Evolutionary conservation across 2,329 filamentous ascomycete genomes (phyloP).

Genomic region (Juglanconis sp.): DNA sequence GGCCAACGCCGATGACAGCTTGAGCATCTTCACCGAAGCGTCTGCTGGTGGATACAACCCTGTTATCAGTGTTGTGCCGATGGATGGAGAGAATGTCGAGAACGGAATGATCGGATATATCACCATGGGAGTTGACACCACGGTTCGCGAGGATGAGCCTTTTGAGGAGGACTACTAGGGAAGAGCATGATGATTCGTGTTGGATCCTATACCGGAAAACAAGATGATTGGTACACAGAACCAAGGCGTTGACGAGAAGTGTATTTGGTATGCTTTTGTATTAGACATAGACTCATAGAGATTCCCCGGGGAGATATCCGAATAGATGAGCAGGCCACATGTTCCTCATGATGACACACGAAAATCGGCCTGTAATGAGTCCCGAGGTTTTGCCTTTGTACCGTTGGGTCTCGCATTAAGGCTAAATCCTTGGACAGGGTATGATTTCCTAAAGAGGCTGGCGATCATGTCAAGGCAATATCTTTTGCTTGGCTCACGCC

Average conservation of each 20-base stretch:
- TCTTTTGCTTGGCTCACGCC: conserved; percentile 3
- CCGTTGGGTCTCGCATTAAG: conserved; percentile 3
- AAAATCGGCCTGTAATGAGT: neutral
- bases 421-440: conserved; percentile 8
- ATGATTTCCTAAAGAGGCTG: neutral
- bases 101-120: conserved; percentile 36
- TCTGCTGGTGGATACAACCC: conserved; percentile 28
- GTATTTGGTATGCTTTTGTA: no score
- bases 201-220: no score
- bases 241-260: no score
- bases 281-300: no score
- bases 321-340: no score
- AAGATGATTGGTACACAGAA: no score
- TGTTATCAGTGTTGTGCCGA: conserved; percentile 28
- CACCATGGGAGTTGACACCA: conserved; percentile 31
- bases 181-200: no score
- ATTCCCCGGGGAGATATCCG: no score
- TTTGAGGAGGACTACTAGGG: no score
- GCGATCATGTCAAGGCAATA: neutral
- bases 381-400: conserved; percentile 12
- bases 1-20: conserved; percentile 15
- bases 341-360: no score
- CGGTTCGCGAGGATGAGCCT: neutral
- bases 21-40: conserved; percentile 18
- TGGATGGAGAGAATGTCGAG: conserved; percentile 30